Base-by-base conservation (phyloP, 2,329 filamentous ascomycete species). In the Emericellopsis atlantica region DNA sequence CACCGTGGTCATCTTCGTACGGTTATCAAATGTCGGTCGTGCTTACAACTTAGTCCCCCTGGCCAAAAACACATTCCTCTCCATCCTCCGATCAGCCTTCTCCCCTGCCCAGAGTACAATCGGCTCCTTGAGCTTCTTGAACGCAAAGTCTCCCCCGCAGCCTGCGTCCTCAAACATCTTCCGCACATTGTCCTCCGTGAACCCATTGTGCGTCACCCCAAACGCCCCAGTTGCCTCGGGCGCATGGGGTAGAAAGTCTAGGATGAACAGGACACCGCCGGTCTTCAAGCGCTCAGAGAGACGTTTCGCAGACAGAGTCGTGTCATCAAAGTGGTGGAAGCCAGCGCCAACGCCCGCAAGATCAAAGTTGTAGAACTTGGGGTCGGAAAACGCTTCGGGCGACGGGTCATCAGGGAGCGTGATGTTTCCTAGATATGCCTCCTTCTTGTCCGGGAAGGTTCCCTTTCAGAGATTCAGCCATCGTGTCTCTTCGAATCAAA, bases 111-210 rank as follows among this genome's bases (percentile, higher is more conserved):
- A 49, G 43, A 76, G 67, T 32, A 67, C 60, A 12, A 74, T 51
- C 11, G 69, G 69, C 42, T 69, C 63, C 2, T 69, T 61, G 43
- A 82, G 51, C 14, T 70, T 60, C 49, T 70, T 57, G 42, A 82
- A 72, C 9, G 63, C 66, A 51, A 86, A 81, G n/a, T 65, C 66
- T 8, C 59, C 57, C 0, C 62, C 69, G 15, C 70, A 64, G 0
- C 52, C 55, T 15, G 49, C 54, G 6, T 42, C 48, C 9, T 45
- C 45, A 15, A 52, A 57, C n/a, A 46, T 45, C 3, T 14, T 14
- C 16, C 41, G 44, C 3, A 58, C 42, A 5, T 52, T 44, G 0
- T 34, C 38, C 21, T 59, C 52, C 2, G 37, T 37, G n/a, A 58
- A 60, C 0, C 52, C 53, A 26, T 49, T 43, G 44, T 52, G 8